A percentile compares a stretch with the other conserved stretches of the same genome.
Evolutionary conservation across 352 stramenopile genomes (phyloP).

Genomic region (Phytophthora chlamydospora): DNA sequence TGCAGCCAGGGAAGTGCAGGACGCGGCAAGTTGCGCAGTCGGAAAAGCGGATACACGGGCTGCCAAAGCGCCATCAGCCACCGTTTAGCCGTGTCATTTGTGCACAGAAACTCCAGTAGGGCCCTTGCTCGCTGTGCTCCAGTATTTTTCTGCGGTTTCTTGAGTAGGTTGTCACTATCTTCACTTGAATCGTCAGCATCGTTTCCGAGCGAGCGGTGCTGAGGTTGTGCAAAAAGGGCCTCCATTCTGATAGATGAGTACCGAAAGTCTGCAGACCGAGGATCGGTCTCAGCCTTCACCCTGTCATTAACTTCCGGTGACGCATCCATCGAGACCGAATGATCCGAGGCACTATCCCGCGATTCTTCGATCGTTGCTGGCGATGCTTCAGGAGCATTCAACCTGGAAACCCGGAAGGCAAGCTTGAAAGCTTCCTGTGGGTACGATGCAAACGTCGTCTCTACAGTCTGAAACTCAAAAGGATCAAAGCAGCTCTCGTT

Average conservation of each 20-base stretch:
- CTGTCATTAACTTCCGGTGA: slow-evolving; percentile 22
- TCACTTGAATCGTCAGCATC: slow-evolving; percentile 29
- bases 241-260: slow-evolving; percentile 83
- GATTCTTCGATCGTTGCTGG: slow-evolving; percentile 8
- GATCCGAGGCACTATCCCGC: slow-evolving; percentile 1
- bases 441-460: slow-evolving; percentile 42
- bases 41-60: slow-evolving; percentile 66
- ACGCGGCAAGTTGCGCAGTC: slow-evolving; percentile 56
- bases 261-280: slow-evolving; percentile 63
- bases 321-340: slow-evolving; percentile 3
- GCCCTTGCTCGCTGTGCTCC: slow-evolving; percentile 24
- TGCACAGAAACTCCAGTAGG: slow-evolving; percentile 34
- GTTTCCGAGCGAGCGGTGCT: slow-evolving; percentile 19
- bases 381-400: slow-evolving; percentile 11
- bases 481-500: slow-evolving; percentile 54
- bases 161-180: slow-evolving; percentile 31
- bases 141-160: slow-evolving; percentile 25
- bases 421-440: slow-evolving; percentile 67
- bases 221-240: slow-evolving; percentile 63
- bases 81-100: slow-evolving; percentile 30
- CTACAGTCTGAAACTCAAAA: slow-evolving; percentile 36
- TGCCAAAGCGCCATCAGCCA: slow-evolving; percentile 43
- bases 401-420: slow-evolving; percentile 58
- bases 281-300: slow-evolving; percentile 43
- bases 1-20: slow-evolving; percentile 46